Conservation (phyloP, 768 basidiomycete species). For the Leccinum ochraceum region DNA sequence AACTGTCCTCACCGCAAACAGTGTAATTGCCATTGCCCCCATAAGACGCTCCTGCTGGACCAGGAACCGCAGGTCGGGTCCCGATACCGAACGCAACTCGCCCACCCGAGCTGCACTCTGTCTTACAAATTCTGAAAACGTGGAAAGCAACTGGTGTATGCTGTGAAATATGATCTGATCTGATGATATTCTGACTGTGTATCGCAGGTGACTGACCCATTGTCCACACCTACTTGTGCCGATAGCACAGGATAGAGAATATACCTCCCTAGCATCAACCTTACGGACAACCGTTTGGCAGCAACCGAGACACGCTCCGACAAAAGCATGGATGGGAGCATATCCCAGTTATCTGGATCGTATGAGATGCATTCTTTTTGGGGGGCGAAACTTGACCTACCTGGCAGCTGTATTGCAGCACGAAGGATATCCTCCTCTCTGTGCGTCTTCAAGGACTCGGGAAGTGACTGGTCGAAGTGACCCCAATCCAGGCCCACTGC, state of each 20-base stretch:
- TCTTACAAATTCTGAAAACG: constrained; percentile 23
- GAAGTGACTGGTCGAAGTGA: constrained; percentile 15
- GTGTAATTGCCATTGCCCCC: constrained; percentile 37
- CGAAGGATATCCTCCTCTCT: constrained; percentile 52
- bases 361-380: constrained; percentile 11
- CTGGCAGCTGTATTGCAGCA: constrained; percentile 70
- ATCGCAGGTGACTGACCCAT: constrained; percentile 20
- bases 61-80: constrained; percentile 9
- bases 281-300: constrained; percentile 57
- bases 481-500: constrained; percentile 26
- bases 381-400: constrained; percentile 33
- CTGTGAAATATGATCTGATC: constrained; percentile 10
- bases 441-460: constrained; percentile 39
- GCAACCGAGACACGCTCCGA: constrained; percentile 59
- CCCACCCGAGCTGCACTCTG: constrained; percentile 19
- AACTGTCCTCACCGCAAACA: constrained; percentile 36
- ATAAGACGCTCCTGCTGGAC: constrained; percentile 32
- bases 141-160: constrained; percentile 14
- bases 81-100: constrained; percentile 9
- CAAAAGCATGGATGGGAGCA: constrained; percentile 43
- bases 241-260: constrained; percentile 47
- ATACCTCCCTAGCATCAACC: constrained; percentile 54
- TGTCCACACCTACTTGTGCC: constrained; percentile 14
- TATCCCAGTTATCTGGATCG: constrained; percentile 53
- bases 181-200: not conserved